Conservation (phyloP, 169 alveolate species). For the Cryptosporidium parvum region DNA sequence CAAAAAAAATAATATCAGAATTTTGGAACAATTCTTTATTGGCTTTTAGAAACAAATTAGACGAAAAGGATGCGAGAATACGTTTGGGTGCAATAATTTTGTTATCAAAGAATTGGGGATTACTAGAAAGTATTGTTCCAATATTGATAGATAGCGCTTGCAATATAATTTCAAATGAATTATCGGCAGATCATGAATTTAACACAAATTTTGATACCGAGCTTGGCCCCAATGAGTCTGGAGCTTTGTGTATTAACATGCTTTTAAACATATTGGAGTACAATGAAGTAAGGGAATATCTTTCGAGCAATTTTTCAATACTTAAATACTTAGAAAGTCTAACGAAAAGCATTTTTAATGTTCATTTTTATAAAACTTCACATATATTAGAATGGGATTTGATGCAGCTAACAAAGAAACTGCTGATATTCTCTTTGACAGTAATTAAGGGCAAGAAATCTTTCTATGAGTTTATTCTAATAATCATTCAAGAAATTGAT, state of each 20-base stretch:
- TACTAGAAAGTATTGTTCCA: background rate
- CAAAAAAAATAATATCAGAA: slow-evolving; percentile 11
- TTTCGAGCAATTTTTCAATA: background rate
- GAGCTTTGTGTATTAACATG: background rate
- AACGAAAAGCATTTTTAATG: background rate
- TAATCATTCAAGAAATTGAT: background rate
- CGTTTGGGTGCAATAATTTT: background rate
- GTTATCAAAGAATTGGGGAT: slow-evolving; percentile 19
- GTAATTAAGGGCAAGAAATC: background rate
- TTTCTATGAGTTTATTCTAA: background rate
- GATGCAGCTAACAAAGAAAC: background rate
- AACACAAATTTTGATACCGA: background rate
- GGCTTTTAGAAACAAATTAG: background rate
- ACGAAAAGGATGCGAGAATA: background rate
- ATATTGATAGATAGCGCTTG: background rate
- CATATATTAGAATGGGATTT: background rate
- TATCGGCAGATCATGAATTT: background rate
- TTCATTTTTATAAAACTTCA: background rate
- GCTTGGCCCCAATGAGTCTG: background rate
- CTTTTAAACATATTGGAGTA: slow-evolving; percentile 6
- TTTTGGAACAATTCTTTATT: slow-evolving; percentile 23
- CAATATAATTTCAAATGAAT: background rate
- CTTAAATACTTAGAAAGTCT: background rate
- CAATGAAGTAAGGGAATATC: slow-evolving; percentile 7
- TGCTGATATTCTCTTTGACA: background rate